Evolutionary conservation across 2,329 filamentous ascomycete genomes (phyloP).

Genomic region (Hortaea werneckii): DNA sequence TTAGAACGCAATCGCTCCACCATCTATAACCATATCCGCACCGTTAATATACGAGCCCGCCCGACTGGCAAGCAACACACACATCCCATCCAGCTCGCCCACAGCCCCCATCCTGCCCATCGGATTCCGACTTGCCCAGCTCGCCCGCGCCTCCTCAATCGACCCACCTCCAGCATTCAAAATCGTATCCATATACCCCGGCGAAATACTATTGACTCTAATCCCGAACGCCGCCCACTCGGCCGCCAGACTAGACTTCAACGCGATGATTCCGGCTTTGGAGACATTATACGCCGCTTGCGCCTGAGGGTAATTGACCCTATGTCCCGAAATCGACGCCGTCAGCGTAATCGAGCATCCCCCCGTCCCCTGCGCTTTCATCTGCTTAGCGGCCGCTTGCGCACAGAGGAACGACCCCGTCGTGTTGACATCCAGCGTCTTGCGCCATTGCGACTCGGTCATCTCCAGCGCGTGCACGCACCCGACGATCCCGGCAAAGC

Average conservation of each 20-base stretch:
- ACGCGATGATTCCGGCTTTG: constrained; percentile 55
- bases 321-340: constrained; percentile 57
- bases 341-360: constrained; percentile 57
- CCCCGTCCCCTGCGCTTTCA: constrained; percentile 41
- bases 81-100: constrained; percentile 28
- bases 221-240: constrained; percentile 67
- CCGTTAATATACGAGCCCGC: constrained; percentile 29
- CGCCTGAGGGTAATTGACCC: constrained; percentile 62
- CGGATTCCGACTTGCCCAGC: constrained; percentile 27
- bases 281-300: constrained; percentile 63
- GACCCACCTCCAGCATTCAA: constrained; percentile 43
- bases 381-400: constrained; percentile 51
- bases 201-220: constrained; percentile 58
- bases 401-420: constrained; percentile 62
- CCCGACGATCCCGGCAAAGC: constrained; percentile 59
- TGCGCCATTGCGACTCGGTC: constrained; percentile 48
- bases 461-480: constrained; percentile 53
- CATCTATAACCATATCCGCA: constrained; percentile 29
- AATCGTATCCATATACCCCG: constrained; percentile 70
- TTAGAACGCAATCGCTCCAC: constrained; percentile 22
- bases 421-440: constrained; percentile 60
- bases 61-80: constrained; percentile 26
- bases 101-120: constrained; percentile 31
- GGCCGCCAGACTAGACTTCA: constrained; percentile 56
- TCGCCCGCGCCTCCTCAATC: constrained; percentile 23